Percentiles rank a stretch among this genome's conserved stretches.
These are phyloP conservation scores for Leccinum barrowsii DNA, from an alignment of 768 basidiomycete species.

Conservation along the genomic window DNA sequence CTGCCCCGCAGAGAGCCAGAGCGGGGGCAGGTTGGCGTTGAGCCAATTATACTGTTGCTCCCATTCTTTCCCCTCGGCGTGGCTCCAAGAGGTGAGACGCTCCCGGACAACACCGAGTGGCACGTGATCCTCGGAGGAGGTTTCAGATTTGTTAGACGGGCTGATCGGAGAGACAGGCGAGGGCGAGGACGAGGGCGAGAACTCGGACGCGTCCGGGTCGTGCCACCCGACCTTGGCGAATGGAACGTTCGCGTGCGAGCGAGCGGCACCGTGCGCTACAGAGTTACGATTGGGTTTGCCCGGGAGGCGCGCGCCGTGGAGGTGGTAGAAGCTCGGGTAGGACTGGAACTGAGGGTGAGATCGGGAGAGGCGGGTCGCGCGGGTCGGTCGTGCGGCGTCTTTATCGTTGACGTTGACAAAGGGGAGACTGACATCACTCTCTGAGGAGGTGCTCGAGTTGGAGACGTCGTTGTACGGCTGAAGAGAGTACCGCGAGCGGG, in stretches of 20 bases:
- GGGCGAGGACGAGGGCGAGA: conserved; percentile 8
- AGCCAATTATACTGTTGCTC: not conserved
- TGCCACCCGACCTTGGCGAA: conserved; percentile 12
- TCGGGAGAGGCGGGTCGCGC: not conserved
- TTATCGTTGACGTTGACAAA: not conserved
- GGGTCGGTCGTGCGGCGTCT: not conserved
- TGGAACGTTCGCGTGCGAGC: conserved; percentile 2
- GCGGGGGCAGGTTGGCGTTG: not conserved
- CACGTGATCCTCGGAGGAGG: conserved; percentile 12
- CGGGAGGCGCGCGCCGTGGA: conserved; percentile 7
- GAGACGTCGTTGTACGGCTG: conserved; percentile 10
- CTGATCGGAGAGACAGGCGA: conserved; percentile 18
- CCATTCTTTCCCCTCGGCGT: not conserved
- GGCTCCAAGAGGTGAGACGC: conserved; percentile 1
- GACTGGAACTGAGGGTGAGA: not conserved
- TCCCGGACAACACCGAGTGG: conserved; percentile 13
- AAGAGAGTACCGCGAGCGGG: conserved; percentile 17
- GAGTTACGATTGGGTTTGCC: not conserved
- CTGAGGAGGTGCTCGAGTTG: conserved; percentile 6
- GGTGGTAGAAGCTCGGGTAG: conserved; percentile 8
- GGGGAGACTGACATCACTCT: not conserved
- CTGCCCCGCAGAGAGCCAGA: not conserved
- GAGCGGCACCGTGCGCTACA: conserved; percentile 15
- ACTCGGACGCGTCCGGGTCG: conserved; percentile 6
- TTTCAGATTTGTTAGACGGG: conserved; percentile 13